phyloP scores from a whole-genome alignment of 176 grass and related monocot species.

The Avena sativa region DNA sequence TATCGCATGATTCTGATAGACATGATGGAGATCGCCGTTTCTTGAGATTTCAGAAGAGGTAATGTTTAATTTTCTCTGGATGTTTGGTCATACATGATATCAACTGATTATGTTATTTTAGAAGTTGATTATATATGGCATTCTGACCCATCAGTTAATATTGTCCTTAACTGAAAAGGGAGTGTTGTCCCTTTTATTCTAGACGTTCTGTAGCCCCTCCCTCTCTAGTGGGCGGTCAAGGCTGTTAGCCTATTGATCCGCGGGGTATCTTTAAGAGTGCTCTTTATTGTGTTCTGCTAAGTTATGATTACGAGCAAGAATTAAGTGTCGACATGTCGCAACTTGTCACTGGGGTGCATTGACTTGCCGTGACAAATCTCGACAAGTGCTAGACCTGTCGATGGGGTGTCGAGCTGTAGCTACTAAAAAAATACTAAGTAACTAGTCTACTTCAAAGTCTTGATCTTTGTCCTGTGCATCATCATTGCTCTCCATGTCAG shows the following conservation, averaged over 20 bases:
- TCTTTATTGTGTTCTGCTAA: constrained; percentile 7
- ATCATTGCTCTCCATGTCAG: too few species aligned
- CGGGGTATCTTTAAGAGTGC: not conserved
- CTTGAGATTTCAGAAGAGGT: constrained; percentile 96
- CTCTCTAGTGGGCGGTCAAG: not conserved
- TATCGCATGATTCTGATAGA: constrained; percentile 95
- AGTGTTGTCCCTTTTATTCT: not conserved
- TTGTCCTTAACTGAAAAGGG: not conserved
- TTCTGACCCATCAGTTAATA: not conserved
- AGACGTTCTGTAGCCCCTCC: too few species aligned
- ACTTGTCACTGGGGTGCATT: too few species aligned
- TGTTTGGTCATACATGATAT: constrained; percentile 12
- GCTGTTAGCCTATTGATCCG: not conserved
- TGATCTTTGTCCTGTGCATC: too few species aligned
- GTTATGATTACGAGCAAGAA: not conserved
- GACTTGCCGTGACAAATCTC: too few species aligned
- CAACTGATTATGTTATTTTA: constrained; percentile 24
- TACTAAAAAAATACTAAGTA: too few species aligned
- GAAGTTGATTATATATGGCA: not conserved
- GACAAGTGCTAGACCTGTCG: too few species aligned
- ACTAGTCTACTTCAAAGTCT: too few species aligned
- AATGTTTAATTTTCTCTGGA: constrained; percentile 34
- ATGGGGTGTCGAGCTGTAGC: too few species aligned
- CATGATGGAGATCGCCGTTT: constrained; percentile 84
- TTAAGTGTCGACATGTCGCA: too few species aligned